These are phyloP conservation scores for Tetrahymena malaccensis DNA, from an alignment of 73 alveolate species.

Conservation along the genomic window DNA sequence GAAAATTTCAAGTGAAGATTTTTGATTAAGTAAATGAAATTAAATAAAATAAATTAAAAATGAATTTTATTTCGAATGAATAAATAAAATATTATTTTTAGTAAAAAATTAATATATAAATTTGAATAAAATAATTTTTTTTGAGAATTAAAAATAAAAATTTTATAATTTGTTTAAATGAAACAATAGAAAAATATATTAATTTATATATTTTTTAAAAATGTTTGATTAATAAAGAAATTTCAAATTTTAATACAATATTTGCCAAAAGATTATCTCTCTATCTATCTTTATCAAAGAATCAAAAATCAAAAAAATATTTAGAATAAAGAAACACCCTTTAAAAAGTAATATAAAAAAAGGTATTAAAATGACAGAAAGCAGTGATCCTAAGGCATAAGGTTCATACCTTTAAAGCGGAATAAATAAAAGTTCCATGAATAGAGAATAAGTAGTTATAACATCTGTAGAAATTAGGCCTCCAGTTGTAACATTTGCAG, in stretches of 20 bases:
- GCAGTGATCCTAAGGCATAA: neutral
- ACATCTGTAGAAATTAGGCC: slow-evolving; percentile 15
- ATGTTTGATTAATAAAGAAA: neutral
- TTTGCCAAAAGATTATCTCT: too few relatives aligned
- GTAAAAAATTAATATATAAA: too few relatives aligned
- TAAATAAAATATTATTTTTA: too few relatives aligned
- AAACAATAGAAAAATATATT: neutral
- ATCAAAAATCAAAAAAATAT: neutral
- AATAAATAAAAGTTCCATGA: neutral
- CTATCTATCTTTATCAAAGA: neutral
- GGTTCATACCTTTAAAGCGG: neutral
- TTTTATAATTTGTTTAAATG: too few relatives aligned
- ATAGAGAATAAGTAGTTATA: neutral
- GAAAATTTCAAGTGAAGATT: too few relatives aligned
- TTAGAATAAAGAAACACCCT: neutral
- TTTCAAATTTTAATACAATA: too few relatives aligned
- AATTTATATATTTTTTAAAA: too few relatives aligned
- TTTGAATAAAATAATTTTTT: too few relatives aligned
- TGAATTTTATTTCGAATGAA: too few relatives aligned
- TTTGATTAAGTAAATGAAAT: too few relatives aligned
- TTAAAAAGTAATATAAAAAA: neutral
- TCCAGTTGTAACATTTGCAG: slow-evolving; percentile 40
- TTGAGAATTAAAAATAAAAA: too few relatives aligned
- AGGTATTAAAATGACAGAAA: neutral
- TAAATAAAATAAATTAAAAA: too few relatives aligned